Conservation (phyloP, 2,329 filamentous ascomycete genomes). For the Exophiala spinifera region DNA sequence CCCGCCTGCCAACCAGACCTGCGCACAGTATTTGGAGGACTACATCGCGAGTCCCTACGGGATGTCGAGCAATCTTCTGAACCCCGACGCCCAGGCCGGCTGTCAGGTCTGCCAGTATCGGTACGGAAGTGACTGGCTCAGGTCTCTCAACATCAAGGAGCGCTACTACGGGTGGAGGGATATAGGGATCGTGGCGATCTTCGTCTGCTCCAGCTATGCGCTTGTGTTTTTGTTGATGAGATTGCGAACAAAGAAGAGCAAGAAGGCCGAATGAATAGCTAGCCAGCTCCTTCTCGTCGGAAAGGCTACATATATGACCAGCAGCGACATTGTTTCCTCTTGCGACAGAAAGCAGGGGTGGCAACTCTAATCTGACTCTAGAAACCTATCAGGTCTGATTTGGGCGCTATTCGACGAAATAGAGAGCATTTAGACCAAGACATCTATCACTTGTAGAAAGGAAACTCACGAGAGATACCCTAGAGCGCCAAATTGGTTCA, state of each 20-base stretch:
- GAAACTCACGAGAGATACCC: no score
- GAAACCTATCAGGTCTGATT: no score
- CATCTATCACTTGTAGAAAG: no score
- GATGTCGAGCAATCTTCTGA: conserved; percentile 60
- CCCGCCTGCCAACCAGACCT: conserved; percentile 52
- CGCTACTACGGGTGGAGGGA: conserved; percentile 67
- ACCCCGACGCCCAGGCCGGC: conserved; percentile 54
- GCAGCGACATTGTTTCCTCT: no score
- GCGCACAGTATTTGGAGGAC: conserved; percentile 53
- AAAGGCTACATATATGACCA: no score
- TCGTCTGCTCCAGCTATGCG: conserved; percentile 54
- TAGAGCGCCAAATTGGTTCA: no score
- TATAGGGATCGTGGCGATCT: conserved; percentile 57
- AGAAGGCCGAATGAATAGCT: conserved; percentile 33
- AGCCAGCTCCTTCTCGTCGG: no score
- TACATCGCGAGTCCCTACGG: no score
- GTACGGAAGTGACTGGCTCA: conserved; percentile 58
- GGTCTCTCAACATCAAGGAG: conserved; percentile 56
- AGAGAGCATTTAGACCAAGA: no score
- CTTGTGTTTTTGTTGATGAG: conserved; percentile 45
- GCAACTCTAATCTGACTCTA: no score
- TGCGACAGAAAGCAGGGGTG: no score
- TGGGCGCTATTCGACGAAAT: no score
- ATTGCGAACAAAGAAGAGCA: conserved; percentile 37
- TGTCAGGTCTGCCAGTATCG: conserved; percentile 63